phyloP scores from a whole-genome alignment of 2,329 filamentous ascomycete species.

The Chaetoscypha palmicola region DNA sequence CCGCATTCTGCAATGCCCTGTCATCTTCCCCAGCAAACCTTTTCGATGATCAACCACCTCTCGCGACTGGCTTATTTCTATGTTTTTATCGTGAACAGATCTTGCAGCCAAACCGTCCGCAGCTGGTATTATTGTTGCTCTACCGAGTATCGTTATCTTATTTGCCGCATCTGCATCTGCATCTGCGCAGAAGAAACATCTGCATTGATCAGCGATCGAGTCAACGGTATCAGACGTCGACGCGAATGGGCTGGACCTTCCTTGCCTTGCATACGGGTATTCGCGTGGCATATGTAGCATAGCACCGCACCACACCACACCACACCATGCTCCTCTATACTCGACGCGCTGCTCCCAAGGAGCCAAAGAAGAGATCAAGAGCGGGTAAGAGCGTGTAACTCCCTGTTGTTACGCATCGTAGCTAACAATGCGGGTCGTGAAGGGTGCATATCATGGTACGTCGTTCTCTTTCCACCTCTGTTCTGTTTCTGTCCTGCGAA shows the following conservation, averaged over 20 bases:
- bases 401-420: neutral
- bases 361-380: constrained; percentile 52
- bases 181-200: no score
- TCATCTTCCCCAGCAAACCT: neutral
- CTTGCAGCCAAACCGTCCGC: neutral
- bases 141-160: no score
- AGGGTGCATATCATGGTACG: constrained; percentile 32
- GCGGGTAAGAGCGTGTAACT: constrained; percentile 39
- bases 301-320: neutral
- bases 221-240: no score
- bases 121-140: neutral
- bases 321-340: constrained; percentile 50
- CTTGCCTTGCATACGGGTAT: neutral
- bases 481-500: no score
- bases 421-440: constrained; percentile 13
- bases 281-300: neutral
- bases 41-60: no score
- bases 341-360: constrained; percentile 49
- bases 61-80: no score
- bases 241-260: no score
- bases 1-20: neutral
- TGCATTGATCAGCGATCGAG: no score
- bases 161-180: no score
- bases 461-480: neutral
- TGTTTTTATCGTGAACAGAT: neutral